Conservation (phyloP, 192 early-diverging fungal species). For the Coemansia sp. region DNA sequence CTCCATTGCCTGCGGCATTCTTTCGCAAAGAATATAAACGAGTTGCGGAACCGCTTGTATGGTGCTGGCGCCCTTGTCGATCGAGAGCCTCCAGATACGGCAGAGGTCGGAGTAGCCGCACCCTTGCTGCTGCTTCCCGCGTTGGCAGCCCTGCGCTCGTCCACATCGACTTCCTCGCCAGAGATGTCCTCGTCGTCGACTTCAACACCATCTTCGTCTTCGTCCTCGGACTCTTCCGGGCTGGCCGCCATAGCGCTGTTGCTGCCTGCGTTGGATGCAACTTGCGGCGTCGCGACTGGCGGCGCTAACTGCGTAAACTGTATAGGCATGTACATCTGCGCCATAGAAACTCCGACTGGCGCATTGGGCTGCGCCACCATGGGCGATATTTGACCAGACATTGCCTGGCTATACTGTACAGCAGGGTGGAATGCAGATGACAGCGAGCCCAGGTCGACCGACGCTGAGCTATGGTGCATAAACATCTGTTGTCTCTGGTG, state of each 20-base stretch:
- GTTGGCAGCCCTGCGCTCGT: background rate
- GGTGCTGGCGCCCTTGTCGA: slow-evolving; percentile 10
- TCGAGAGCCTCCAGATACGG: background rate
- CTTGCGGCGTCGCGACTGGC: background rate
- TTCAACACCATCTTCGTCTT: slow-evolving; percentile 19
- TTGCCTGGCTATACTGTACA: slow-evolving; percentile 21
- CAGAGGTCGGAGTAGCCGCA: background rate
- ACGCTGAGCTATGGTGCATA: slow-evolving; percentile 27
- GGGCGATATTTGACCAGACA: slow-evolving; percentile 34
- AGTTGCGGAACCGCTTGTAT: slow-evolving; percentile 53
- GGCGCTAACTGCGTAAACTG: background rate
- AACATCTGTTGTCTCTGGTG: slow-evolving; percentile 10
- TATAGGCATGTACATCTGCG: slow-evolving; percentile 13
- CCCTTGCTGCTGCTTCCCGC: slow-evolving; percentile 4
- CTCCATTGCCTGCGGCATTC: slow-evolving; percentile 41
- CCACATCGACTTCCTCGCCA: slow-evolving; percentile 2
- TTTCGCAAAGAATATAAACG: slow-evolving; percentile 55
- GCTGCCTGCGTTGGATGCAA: background rate
- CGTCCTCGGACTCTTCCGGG: slow-evolving; percentile 8
- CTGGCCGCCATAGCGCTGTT: slow-evolving; percentile 3
- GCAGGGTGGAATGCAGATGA: slow-evolving; percentile 30
- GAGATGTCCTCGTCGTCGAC: slow-evolving; percentile 22
- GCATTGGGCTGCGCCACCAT: slow-evolving; percentile 14
- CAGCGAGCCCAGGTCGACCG: slow-evolving; percentile 30
- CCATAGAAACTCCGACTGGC: background rate